These are phyloP conservation scores for Graphiopsis chlorocephala DNA, from an alignment of 2,329 filamentous ascomycete genomes.

Conservation along the genomic window DNA sequence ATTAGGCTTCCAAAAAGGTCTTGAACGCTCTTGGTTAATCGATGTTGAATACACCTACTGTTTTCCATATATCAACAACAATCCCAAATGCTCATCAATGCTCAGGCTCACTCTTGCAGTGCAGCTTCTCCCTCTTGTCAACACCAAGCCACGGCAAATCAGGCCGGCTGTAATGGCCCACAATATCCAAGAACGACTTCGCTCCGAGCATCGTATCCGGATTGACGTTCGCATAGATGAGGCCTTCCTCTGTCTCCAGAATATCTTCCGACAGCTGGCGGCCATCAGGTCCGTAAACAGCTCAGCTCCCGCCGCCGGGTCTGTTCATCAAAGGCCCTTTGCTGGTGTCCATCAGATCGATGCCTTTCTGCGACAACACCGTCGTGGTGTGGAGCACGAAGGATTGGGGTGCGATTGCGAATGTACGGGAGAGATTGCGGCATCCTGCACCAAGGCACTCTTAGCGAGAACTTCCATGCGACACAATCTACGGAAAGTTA, in stretches of 20 bases:
- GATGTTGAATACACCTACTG: not conserved
- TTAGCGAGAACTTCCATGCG: not conserved
- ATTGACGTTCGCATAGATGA: constrained; percentile 52
- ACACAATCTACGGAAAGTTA: not conserved
- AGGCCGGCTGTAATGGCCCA: constrained; percentile 52
- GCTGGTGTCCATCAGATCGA: constrained; percentile 43
- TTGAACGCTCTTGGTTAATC: not conserved
- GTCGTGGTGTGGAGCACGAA: constrained; percentile 56
- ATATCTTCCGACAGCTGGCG: constrained; percentile 42
- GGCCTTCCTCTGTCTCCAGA: constrained; percentile 46
- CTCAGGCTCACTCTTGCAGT: not conserved
- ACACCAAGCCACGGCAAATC: constrained; percentile 52
- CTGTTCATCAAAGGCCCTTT: constrained; percentile 41
- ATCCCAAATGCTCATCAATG: not conserved
- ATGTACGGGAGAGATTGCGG: constrained; percentile 49
- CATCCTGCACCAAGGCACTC: constrained; percentile 31
- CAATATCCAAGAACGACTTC: constrained; percentile 45
- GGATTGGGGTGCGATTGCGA: constrained; percentile 55
- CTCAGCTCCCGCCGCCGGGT: constrained; percentile 48
- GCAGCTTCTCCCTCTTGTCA: constrained; percentile 35
- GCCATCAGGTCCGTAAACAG: constrained; percentile 54
- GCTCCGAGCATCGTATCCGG: constrained; percentile 42
- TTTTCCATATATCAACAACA: too few relatives aligned
- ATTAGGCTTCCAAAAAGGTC: too few relatives aligned
- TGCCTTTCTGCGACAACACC: constrained; percentile 46